Evolutionary conservation across 1,284 basidiomycete genomes (phyloP).

Genomic region (Violaceomyces palustris): DNA sequence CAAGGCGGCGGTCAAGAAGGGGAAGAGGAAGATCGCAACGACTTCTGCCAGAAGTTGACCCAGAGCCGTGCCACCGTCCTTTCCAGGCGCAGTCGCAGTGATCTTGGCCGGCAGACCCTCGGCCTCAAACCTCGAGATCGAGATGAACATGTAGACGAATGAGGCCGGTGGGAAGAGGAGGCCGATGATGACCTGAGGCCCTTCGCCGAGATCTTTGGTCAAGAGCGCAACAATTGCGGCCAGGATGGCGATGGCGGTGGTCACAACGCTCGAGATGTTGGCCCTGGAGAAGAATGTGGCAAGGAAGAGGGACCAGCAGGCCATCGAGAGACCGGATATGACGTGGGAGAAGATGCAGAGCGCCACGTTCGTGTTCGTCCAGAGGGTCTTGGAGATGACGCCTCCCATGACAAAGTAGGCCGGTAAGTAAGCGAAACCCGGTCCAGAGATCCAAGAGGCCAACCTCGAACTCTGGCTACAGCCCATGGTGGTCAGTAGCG

Average conservation of each 20-base stretch:
- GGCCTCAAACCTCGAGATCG: constrained; percentile 65
- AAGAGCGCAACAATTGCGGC: constrained; percentile 67
- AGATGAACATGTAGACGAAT: constrained; percentile 67
- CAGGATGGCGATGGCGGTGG: constrained; percentile 65
- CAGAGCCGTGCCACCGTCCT: constrained; percentile 59
- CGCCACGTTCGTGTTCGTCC: constrained; percentile 61
- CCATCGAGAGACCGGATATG: constrained; percentile 64
- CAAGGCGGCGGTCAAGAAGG: constrained; percentile 61
- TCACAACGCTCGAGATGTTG: constrained; percentile 65
- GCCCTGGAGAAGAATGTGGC: constrained; percentile 67
- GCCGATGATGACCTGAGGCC: constrained; percentile 62
- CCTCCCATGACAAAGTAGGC: constrained; percentile 64
- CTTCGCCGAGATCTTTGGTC: constrained; percentile 57
- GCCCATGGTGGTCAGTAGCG: constrained; percentile 22
- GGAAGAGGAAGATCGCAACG: constrained; percentile 67
- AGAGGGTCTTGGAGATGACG: constrained; percentile 65
- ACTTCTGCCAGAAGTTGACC: constrained; percentile 53
- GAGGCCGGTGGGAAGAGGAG: constrained; percentile 70
- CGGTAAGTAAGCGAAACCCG: constrained; percentile 58
- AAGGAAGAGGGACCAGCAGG: constrained; percentile 67
- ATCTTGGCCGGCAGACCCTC: constrained; percentile 59
- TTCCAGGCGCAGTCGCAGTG: constrained; percentile 52
- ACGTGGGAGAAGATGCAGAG: constrained; percentile 65
- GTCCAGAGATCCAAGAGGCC: constrained; percentile 19
- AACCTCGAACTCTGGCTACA: constrained; percentile 20